Conservation (phyloP, 2,329 filamentous ascomycete genomes). For the Pestalotiopsis sp. region DNA sequence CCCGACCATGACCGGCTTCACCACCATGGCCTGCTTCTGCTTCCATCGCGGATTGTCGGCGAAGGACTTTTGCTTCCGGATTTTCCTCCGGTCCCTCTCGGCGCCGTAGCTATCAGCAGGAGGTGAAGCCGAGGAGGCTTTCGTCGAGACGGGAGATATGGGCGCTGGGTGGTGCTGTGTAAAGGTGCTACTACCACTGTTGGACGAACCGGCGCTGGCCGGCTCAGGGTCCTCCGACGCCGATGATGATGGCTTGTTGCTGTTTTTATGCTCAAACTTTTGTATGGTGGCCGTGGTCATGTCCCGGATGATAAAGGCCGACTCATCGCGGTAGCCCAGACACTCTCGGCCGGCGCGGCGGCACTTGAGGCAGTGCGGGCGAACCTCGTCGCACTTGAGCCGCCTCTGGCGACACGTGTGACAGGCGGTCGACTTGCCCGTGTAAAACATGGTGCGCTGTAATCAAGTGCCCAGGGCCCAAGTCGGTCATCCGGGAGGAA, state of each 20-base stretch:
- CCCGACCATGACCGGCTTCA: not conserved
- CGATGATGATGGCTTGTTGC: not conserved
- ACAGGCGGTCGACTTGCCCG: slow-evolving; percentile 10
- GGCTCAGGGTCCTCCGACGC: not conserved
- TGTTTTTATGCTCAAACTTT: slow-evolving; percentile 6
- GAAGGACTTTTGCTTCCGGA: not conserved
- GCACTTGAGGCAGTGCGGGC: slow-evolving; percentile 12
- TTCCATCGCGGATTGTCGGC: not conserved
- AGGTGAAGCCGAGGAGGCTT: not conserved
- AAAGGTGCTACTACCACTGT: not conserved
- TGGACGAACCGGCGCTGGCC: not conserved
- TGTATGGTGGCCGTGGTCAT: slow-evolving; percentile 11
- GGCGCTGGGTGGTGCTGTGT: not conserved
- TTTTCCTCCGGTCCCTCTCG: slow-evolving; percentile 1
- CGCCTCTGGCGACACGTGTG: slow-evolving; percentile 10
- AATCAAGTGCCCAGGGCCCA: not conserved
- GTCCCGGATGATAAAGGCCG: slow-evolving; percentile 12
- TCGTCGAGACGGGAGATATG: not conserved
- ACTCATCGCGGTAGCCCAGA: slow-evolving; percentile 10
- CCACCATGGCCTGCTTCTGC: not conserved
- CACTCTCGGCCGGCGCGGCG: slow-evolving; percentile 7
- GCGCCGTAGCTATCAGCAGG: not conserved
- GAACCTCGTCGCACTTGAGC: slow-evolving; percentile 11
- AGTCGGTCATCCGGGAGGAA: not conserved
- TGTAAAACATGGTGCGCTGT: slow-evolving; percentile 7